A percentile compares a stretch with the other conserved stretches of the same genome.
Conservation (phyloP, 768 basidiomycete genomes). For the Russula dissimulans region DNA sequence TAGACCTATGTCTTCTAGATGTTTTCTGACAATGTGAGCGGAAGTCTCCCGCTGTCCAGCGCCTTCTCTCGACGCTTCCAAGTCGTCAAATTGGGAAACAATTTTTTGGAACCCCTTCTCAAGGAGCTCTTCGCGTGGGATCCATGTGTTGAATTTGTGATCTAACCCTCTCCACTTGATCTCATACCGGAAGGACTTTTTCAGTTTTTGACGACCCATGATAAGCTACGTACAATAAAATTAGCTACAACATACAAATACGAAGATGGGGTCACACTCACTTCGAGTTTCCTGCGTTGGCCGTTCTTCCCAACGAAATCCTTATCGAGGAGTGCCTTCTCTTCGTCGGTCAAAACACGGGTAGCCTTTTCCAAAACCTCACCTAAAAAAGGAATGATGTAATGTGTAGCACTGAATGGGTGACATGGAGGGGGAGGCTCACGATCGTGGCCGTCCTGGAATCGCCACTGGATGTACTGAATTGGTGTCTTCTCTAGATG, state of each 20-base stretch:
- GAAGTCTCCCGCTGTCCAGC: constrained; percentile 86
- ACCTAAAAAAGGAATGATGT: constrained; percentile 33
- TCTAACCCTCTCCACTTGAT: constrained; percentile 78
- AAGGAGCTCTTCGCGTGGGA: constrained; percentile 79
- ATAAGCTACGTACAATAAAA: constrained; percentile 42
- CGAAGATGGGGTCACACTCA: constrained; percentile 25
- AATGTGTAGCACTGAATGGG: constrained; percentile 7
- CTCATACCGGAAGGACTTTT: constrained; percentile 93
- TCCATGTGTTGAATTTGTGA: constrained; percentile 85
- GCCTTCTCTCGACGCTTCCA: constrained; percentile 92
- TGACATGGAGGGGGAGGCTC: constrained; percentile 26
- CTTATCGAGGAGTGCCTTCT: constrained; percentile 64
- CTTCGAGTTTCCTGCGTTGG: constrained; percentile 85
- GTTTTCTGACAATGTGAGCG: constrained; percentile 74
- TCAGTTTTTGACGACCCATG: constrained; percentile 94
- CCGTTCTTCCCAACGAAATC: constrained; percentile 92
- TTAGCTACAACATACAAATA: constrained; percentile 7
- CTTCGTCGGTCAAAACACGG: constrained; percentile 82
- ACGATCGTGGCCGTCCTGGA: constrained; percentile 98
- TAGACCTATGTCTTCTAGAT: constrained; percentile 89
- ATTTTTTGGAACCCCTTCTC: constrained; percentile 83
- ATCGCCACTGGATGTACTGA: constrained; percentile 97
- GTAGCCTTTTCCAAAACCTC: constrained; percentile 89
- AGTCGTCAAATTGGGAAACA: constrained; percentile 91
- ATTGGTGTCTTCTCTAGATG: constrained; percentile 96